These are phyloP conservation scores for Diplodia seriata DNA, from an alignment of 2,329 filamentous ascomycete genomes.

Conservation along the genomic window DNA sequence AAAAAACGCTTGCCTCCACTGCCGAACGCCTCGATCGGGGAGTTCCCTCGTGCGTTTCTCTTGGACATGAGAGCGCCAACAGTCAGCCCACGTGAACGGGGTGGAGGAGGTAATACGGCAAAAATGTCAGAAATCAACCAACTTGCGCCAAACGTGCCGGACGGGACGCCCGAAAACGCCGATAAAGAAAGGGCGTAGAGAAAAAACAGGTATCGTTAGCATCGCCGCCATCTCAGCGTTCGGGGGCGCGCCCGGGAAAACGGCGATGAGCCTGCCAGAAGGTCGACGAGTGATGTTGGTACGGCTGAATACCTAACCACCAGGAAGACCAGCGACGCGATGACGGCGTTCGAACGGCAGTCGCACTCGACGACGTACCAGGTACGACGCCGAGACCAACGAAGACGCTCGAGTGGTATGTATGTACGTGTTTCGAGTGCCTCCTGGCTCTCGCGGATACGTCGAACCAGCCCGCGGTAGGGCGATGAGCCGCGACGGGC, in stretches of 20 bases:
- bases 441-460: too few relatives aligned
- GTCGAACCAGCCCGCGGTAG: too few relatives aligned
- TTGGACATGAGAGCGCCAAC: conserved; percentile 49
- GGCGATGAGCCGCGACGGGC: too few relatives aligned
- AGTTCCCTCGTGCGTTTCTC: conserved; percentile 51
- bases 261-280: conserved; percentile 75
- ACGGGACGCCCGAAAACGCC: conserved; percentile 68
- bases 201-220: conserved; percentile 63
- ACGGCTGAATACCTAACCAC: conserved; percentile 55
- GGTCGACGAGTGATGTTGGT: conserved; percentile 53
- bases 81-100: conserved; percentile 68
- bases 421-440: too few relatives aligned
- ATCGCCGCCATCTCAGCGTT: conserved; percentile 73
- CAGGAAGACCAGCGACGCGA: conserved; percentile 62
- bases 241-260: conserved; percentile 64
- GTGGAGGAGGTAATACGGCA: conserved; percentile 71
- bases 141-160: conserved; percentile 61
- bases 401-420: conserved; percentile 78
- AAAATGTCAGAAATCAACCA: conserved; percentile 78
- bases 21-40: conserved; percentile 55
- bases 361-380: conserved; percentile 65
- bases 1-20: conserved; percentile 54
- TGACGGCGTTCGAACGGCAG: conserved; percentile 69
- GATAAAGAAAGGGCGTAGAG: conserved; percentile 60
- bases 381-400: conserved; percentile 61